Percentiles rank a stretch among this genome's conserved stretches.
Conservation (phyloP, 2,329 filamentous ascomycete species). For the Fusarium falciforme region DNA sequence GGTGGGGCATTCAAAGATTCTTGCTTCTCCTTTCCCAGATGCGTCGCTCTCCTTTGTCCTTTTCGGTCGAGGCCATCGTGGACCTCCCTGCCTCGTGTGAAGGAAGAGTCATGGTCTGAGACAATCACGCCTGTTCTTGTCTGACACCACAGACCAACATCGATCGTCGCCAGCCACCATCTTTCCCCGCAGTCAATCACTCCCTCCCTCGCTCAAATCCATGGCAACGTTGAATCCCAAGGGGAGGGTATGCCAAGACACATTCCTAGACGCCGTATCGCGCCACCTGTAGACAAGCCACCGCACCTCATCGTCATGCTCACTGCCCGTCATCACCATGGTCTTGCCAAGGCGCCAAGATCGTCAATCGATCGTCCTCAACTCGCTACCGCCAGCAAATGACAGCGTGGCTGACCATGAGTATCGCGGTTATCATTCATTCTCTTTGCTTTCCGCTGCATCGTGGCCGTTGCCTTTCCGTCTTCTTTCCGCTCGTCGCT, state of each 20-base stretch:
- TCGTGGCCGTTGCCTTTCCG: neutral
- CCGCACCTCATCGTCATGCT: neutral
- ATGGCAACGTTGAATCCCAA: conserved; percentile 27
- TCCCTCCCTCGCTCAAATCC: neutral
- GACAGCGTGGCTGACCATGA: neutral
- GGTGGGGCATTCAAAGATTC: neutral
- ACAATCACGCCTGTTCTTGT: conserved; percentile 3
- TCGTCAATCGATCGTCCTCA: conserved; percentile 12
- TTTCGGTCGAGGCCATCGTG: neutral
- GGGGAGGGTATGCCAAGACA: conserved; percentile 14
- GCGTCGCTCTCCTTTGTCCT: neutral
- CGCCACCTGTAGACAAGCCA: neutral
- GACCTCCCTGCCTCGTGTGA: neutral
- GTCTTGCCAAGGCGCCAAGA: conserved; percentile 27
- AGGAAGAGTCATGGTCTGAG: neutral
- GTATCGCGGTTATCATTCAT: conserved; percentile 20
- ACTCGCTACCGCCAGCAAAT: conserved; percentile 7
- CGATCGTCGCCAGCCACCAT: conserved; percentile 27
- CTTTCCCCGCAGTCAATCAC: conserved; percentile 13
- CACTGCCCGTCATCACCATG: neutral
- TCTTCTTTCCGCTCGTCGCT: neutral
- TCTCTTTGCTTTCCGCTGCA: neutral
- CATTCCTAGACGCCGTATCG: neutral
- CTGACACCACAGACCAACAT: conserved; percentile 6
- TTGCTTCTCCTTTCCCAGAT: neutral